A percentile compares a stretch with the other conserved stretches of the same genome.
Evolutionary conservation across 2,329 filamentous ascomycete genomes (phyloP).

Genomic region (Karstenula rhodostoma): DNA sequence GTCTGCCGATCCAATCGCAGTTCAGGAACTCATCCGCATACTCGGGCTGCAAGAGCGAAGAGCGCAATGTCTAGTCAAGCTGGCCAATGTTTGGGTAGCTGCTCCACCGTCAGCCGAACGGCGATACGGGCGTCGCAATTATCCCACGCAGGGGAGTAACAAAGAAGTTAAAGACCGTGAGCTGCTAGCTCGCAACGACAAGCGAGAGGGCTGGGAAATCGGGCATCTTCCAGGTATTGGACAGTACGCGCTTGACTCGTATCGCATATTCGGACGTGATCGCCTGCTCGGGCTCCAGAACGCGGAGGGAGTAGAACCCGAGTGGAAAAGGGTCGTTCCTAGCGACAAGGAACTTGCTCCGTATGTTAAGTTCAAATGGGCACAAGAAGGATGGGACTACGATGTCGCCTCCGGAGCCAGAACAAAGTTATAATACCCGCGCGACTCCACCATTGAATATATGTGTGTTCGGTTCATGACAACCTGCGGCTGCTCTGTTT

Average conservation of each 20-base stretch:
- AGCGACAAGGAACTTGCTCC: slow-evolving; percentile 89
- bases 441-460: neutral
- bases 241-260: slow-evolving; percentile 85
- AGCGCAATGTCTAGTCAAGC: slow-evolving; percentile 71
- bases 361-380: slow-evolving; percentile 90
- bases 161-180: slow-evolving; percentile 56
- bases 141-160: slow-evolving; percentile 31
- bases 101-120: slow-evolving; percentile 67
- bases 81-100: slow-evolving; percentile 74
- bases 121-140: slow-evolving; percentile 64
- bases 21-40: slow-evolving; percentile 31
- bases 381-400: slow-evolving; percentile 85
- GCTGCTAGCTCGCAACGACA: slow-evolving; percentile 41
- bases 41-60: slow-evolving; percentile 54
- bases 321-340: slow-evolving; percentile 89
- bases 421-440: neutral
- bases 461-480: no score
- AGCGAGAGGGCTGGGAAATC: slow-evolving; percentile 75
- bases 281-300: slow-evolving; percentile 67
- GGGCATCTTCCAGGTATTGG: slow-evolving; percentile 79
- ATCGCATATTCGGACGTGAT: slow-evolving; percentile 93
- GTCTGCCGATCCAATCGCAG: slow-evolving; percentile 25
- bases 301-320: slow-evolving; percentile 69
- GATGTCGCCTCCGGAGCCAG: slow-evolving; percentile 71
- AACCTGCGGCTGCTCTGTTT: no score